A percentile compares a stretch with the other conserved stretches of the same genome.
Conservation (phyloP, 495 filamentous ascomycete species). For the Aspergillus diversus region DNA sequence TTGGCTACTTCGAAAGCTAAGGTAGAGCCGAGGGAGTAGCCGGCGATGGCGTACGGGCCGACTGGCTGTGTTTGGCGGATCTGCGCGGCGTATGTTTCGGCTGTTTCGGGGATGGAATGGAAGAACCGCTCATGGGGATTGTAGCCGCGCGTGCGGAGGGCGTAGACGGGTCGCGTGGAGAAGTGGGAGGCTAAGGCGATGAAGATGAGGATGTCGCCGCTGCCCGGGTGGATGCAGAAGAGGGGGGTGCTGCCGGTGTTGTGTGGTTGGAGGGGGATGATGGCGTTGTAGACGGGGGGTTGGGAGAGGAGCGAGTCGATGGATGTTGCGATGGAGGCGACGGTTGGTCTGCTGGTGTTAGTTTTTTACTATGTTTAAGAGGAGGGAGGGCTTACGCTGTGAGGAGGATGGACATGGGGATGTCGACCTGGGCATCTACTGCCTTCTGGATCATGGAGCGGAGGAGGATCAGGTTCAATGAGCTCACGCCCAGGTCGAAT, state of each 20-base stretch:
- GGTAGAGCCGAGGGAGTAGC: neutral
- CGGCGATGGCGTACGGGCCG: conserved; percentile 8
- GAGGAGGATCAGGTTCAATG: conserved; percentile 41
- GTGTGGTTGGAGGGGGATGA: conserved; percentile 47
- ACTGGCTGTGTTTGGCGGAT: conserved; percentile 25
- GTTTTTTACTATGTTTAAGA: neutral
- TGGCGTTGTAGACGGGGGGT: conserved; percentile 44
- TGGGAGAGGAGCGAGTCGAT: conserved; percentile 24
- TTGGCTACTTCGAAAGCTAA: conserved; percentile 2
- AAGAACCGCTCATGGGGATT: neutral
- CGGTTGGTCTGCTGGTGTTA: conserved; percentile 14
- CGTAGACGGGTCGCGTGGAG: conserved; percentile 29
- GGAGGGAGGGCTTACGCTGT: conserved; percentile 6
- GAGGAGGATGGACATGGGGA: conserved; percentile 19
- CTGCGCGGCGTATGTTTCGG: conserved; percentile 37
- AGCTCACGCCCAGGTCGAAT: conserved; percentile 44
- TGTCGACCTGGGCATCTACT: conserved; percentile 8
- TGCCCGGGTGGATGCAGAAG: conserved; percentile 57
- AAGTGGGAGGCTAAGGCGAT: conserved; percentile 46
- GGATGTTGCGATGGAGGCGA: conserved; percentile 37
- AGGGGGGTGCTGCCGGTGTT: conserved; percentile 42
- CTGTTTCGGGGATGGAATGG: conserved; percentile 24
- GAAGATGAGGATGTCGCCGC: conserved; percentile 59
- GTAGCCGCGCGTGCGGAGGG: neutral
- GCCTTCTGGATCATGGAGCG: conserved; percentile 11